These are phyloP conservation scores for Penicillium expansum DNA, from an alignment of 2,329 filamentous ascomycete genomes.

Conservation along the genomic window DNA sequence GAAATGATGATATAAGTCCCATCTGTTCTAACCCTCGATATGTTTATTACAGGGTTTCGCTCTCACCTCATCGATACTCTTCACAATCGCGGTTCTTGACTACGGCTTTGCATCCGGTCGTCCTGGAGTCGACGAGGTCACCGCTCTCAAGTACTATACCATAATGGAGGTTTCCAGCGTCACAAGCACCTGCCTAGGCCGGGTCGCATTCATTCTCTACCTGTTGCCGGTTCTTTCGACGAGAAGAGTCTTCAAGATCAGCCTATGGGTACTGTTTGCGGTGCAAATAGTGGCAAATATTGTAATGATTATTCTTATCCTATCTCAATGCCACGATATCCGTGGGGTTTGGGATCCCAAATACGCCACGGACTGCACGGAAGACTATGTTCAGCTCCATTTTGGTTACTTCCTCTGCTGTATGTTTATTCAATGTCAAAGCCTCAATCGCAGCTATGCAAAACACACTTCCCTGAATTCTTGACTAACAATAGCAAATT, in stretches of 20 bases:
- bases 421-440: not conserved
- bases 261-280: not conserved
- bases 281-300: not conserved
- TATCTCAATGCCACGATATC: not conserved
- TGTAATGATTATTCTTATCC: not conserved
- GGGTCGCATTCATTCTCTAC: not conserved
- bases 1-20: not conserved
- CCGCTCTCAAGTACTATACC: not conserved
- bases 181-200: not conserved
- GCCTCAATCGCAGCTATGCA: not conserved
- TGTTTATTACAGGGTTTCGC: not conserved
- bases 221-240: not conserved
- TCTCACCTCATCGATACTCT: not conserved
- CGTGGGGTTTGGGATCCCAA: not conserved
- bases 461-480: not conserved
- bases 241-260: not conserved
- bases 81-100: not conserved
- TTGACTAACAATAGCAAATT: not conserved
- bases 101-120: not conserved
- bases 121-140: not conserved
- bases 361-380: not conserved
- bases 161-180: not conserved
- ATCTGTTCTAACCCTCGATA: not conserved
- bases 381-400: not conserved
- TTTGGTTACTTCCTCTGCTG: not conserved